Evolutionary conservation across 2,329 filamentous ascomycete species (phyloP), one percentile per base, ranked within the genome.

Genomic region (Ceratocystis alfenasii): DNA sequence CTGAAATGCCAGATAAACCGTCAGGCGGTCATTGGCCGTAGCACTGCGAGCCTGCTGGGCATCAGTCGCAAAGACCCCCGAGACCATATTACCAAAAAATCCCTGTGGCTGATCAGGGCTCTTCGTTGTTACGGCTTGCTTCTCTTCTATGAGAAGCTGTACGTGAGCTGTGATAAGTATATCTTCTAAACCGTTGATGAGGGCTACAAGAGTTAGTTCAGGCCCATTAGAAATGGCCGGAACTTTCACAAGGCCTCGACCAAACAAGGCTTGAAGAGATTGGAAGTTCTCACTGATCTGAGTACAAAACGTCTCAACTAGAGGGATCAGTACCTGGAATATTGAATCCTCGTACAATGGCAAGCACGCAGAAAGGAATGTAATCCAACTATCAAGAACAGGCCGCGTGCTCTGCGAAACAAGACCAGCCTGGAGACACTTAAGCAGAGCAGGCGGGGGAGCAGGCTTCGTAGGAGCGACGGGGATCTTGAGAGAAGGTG

Each of bases 61-160:
- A 67, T 96, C 91, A 0, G 88, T 84, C 46, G 90, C 83, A 73
- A 96, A 96, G 0, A 96, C 89, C 1, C 90, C 90, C 0, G 91
- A 94, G 1, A 95, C 89, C 84, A 96, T 95, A 70, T 90, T 95
- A 57, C 91, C 91, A 72, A 97, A 95, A 73, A 96, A 93, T 4
- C 90, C 87, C 72, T 92, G 89, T 15, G 87, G 84, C 70, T 90
- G 88, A 71, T 95, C 89, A 25, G 90, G 89, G 68, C 85, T 87
- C 76, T 95, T 96, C 55, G 81, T 78, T 44, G 84, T 78, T 65
- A 86, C 83, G 55, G 81, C 80, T 69, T 83, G 84, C 50, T 85
- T 83, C 75, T 95, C 90, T 70, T 95, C 90, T 28, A 81, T 78
- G 63, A 92, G 76, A 22, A 97, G 78, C 67, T 87, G 87, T 71